A percentile compares a stretch with the other conserved stretches of the same genome.
Evolutionary conservation across 768 basidiomycete species (phyloP).

Genomic region (Xerocomellus chrysenteron): DNA sequence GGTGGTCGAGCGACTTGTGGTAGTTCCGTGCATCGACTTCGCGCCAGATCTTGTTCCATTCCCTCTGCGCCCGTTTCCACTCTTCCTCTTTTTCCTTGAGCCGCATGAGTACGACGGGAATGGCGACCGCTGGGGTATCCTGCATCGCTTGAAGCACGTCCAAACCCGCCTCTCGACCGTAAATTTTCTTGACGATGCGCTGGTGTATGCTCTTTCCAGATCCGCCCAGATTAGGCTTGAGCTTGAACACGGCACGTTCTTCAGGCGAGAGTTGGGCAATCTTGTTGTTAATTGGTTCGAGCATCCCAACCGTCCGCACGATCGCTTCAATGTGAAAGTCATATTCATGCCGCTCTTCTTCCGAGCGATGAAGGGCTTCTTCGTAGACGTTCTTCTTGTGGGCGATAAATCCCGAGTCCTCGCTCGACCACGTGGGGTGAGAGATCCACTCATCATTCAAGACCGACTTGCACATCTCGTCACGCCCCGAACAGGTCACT

Average conservation of each 20-base stretch:
- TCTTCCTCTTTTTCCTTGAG: conserved; percentile 97
- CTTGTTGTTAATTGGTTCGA: conserved; percentile 90
- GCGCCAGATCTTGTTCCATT: conserved; percentile 99
- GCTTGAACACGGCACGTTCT: conserved; percentile 77
- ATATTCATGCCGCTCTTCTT: conserved; percentile 98
- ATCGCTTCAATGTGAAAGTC: conserved; percentile 98
- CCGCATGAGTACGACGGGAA: conserved; percentile 85
- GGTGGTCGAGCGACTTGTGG: conserved; percentile 90
- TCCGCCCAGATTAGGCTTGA: conserved; percentile 87
- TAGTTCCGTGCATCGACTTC: conserved; percentile 96
- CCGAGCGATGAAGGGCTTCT: conserved; percentile 92
- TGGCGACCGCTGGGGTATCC: conserved; percentile 83
- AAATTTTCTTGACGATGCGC: conserved; percentile 95
- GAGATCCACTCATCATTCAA: conserved; percentile 99
- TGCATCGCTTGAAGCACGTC: conserved; percentile 88
- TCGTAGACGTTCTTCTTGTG: conserved; percentile 96
- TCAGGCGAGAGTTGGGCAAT: conserved; percentile 76
- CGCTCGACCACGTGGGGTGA: conserved; percentile 92
- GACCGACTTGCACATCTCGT: conserved; percentile 94
- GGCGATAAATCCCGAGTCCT: conserved; percentile 87
- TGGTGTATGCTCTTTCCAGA: conserved; percentile 86
- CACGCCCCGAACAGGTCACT: conserved; percentile 90
- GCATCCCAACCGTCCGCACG: conserved; percentile 81
- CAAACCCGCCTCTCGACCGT: conserved; percentile 80
- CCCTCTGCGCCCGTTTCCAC: conserved; percentile 95